These are phyloP conservation scores for Trichosporon sp. DNA, from an alignment of 1,284 basidiomycete species.

Conservation along the genomic window DNA sequence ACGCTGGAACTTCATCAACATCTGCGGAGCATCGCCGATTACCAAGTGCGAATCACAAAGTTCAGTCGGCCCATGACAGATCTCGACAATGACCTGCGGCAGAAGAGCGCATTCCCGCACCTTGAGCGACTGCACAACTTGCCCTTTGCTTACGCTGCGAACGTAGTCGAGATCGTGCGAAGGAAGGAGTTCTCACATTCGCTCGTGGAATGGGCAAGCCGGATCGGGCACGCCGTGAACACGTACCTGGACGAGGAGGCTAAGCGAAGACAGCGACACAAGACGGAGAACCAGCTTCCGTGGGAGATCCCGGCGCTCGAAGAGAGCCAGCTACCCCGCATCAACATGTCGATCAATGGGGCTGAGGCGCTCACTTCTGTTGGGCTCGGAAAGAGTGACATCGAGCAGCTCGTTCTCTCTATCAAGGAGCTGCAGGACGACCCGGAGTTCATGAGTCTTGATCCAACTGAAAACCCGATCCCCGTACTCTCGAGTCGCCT, in stretches of 20 bases:
- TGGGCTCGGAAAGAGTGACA: conserved; percentile 68
- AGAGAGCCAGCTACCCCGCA: conserved; percentile 59
- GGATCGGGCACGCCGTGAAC: conserved; percentile 77
- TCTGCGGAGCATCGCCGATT: conserved; percentile 69
- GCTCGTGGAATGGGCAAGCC: conserved; percentile 74
- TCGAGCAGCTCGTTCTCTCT: conserved; percentile 69
- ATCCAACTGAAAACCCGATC: conserved; percentile 59
- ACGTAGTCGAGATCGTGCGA: conserved; percentile 85
- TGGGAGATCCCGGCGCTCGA: conserved; percentile 63
- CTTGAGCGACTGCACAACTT: conserved; percentile 85
- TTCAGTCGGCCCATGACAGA: conserved; percentile 66
- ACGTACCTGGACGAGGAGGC: conserved; percentile 70
- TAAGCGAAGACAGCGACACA: conserved; percentile 74
- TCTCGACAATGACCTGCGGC: conserved; percentile 70
- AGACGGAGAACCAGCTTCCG: conserved; percentile 75
- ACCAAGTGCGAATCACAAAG: conserved; percentile 74
- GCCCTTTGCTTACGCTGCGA: conserved; percentile 89
- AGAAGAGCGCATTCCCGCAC: conserved; percentile 78
- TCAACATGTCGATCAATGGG: conserved; percentile 73
- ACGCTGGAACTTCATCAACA: conserved; percentile 69
- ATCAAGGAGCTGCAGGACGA: conserved; percentile 61
- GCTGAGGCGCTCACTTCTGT: conserved; percentile 39
- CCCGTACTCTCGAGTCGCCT: conserved; percentile 65
- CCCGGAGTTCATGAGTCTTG: conserved; percentile 39
- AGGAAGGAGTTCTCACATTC: conserved; percentile 79